A percentile compares a stretch with the other conserved stretches of the same genome.
Evolutionary conservation across 108 stramenopile genomes (phyloP).

Genomic region (Fistulifera solaris): DNA sequence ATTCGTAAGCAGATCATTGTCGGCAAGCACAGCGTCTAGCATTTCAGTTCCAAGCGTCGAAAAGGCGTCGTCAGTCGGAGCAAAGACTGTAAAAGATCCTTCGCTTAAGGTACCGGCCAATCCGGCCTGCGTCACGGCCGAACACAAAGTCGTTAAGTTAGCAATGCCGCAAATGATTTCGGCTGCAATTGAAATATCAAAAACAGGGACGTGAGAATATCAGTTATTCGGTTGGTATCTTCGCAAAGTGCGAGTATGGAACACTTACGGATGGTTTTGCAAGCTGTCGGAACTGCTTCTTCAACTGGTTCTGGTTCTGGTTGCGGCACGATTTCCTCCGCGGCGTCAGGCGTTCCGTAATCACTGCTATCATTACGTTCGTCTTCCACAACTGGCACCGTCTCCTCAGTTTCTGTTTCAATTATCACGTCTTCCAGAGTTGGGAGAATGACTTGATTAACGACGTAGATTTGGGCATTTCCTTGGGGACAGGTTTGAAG

Average conservation of each 20-base stretch:
- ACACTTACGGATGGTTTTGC: no score
- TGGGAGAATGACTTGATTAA: background rate
- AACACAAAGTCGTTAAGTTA: constrained; percentile 26
- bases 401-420: no score
- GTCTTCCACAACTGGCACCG: background rate
- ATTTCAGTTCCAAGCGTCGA: background rate
- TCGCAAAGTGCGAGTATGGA: no score
- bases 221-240: no score
- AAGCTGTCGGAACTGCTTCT: no score
- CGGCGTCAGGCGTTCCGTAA: no score
- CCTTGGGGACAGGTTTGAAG: no score
- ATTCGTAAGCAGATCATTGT: constrained; percentile 3
- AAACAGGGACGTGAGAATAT: no score
- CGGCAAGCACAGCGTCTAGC: background rate
- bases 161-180: constrained; percentile 9
- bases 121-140: constrained; percentile 17
- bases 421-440: constrained; percentile 6
- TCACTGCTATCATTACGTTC: background rate
- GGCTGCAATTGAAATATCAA: no score
- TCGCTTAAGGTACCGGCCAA: constrained; percentile 17
- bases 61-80: constrained; percentile 37
- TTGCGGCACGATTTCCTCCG: no score
- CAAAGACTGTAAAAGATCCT: constrained; percentile 9
- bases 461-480: no score
- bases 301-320: no score